Conservation (phyloP, 2,329 filamentous ascomycete genomes). For the Fusarium tricinctum region DNA sequence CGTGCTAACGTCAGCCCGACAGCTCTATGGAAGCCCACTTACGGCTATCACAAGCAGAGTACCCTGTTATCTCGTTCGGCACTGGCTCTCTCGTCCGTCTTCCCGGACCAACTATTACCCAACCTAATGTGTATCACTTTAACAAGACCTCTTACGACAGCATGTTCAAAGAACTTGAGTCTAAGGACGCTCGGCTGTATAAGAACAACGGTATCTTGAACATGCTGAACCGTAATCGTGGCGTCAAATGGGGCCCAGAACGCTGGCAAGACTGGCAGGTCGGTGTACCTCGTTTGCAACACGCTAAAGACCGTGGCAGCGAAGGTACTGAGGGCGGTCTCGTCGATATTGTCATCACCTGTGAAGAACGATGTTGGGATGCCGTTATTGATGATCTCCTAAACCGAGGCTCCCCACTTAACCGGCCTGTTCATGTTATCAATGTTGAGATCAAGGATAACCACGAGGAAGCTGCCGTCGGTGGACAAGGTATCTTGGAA, state of each 20-base stretch:
- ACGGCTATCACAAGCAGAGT: constrained; percentile 85
- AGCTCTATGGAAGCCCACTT: constrained; percentile 94
- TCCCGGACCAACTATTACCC: constrained; percentile 88
- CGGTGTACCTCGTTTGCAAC: constrained; percentile 84
- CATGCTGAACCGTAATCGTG: constrained; percentile 93
- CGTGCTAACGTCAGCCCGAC: constrained; percentile 13
- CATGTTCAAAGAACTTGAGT: constrained; percentile 91
- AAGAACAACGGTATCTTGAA: constrained; percentile 92
- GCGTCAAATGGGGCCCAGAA: constrained; percentile 95
- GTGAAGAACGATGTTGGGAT: constrained; percentile 98
- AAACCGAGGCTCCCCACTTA: constrained; percentile 85
- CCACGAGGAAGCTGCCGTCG: constrained; percentile 93
- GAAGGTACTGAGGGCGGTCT: constrained; percentile 87
- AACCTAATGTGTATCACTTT: constrained; percentile 98
- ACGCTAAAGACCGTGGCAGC: constrained; percentile 81
- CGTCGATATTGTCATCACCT: constrained; percentile 95
- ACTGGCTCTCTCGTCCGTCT: constrained; percentile 95
- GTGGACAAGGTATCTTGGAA: constrained; percentile 92
- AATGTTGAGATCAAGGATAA: constrained; percentile 99
- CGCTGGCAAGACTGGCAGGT: constrained; percentile 98
- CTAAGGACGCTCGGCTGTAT: constrained; percentile 90
- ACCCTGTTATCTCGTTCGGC: constrained; percentile 98
- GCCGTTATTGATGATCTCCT: constrained; percentile 95
- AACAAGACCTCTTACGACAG: constrained; percentile 95
- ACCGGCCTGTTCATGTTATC: constrained; percentile 95